Conservation (phyloP, 257 asterid genomes). For the Nemophila menziesii region DNA sequence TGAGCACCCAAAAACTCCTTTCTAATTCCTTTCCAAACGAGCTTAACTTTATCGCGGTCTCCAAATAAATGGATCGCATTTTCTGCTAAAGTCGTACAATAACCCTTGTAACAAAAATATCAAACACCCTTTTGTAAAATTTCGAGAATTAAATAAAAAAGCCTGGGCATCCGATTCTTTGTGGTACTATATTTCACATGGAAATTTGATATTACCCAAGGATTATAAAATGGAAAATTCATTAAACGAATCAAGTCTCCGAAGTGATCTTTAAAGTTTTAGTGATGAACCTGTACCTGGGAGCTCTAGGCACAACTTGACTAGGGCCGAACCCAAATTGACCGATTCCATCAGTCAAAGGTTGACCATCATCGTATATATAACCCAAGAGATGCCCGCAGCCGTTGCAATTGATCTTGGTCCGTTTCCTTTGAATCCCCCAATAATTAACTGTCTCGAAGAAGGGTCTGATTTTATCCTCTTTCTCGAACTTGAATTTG, state of each 20-base stretch:
- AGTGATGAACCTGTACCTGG: constrained; percentile 73
- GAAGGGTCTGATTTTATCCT: constrained; percentile 63
- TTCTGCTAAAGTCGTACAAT: no score
- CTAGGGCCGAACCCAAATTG: constrained; percentile 87
- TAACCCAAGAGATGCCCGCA: constrained; percentile 63
- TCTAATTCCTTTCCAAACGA: no score
- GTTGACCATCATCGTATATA: constrained; percentile 83
- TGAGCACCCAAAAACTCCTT: no score
- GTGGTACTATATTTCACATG: no score
- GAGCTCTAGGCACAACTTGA: constrained; percentile 74
- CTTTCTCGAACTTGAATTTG: constrained; percentile 62
- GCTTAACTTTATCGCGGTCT: no score
- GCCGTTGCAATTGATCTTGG: constrained; percentile 60
- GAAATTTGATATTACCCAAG: no score
- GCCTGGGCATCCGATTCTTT: no score
- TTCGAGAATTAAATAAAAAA: no score
- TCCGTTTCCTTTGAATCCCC: constrained; percentile 82
- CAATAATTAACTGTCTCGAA: constrained; percentile 79
- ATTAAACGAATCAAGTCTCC: constrained; percentile 36
- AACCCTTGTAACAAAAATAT: no score
- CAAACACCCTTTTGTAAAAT: no score
- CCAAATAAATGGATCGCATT: no score
- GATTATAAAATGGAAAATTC: no score
- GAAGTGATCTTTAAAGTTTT: constrained; percentile 44
- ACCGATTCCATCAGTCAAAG: constrained; percentile 57